Evolutionary conservation across 106 monocot species (phyloP), one percentile per base, ranked within the genome.

Genomic region (Dioscorea dumetorum): DNA sequence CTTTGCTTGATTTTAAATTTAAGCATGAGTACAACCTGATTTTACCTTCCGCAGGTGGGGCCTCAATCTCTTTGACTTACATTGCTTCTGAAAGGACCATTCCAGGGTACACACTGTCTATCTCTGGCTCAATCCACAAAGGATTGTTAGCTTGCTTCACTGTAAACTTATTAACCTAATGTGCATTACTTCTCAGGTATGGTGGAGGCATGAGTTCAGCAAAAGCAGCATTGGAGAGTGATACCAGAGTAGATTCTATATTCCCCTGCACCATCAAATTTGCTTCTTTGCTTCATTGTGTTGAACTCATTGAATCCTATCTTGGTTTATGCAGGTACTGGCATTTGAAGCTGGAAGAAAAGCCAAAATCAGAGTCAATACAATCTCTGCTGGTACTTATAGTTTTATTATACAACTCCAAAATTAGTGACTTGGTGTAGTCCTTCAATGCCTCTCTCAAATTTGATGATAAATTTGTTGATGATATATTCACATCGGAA

Each of bases 191-290:
- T 62, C 60, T 53, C 71, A 76, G 80, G 48, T 95, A 91, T 81
- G 95, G 91, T 70, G 91, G 95, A 70, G 95, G 95, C 14, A 95
- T 95, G 95, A 95, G 91, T 75, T 95, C 91, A 60, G 91, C 95
- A 20, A 91, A 95, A 87, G 86, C 95, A 48, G 91, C 95, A 3
- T 77, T 95, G 8, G 95, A 91, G 85, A 95, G 95, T 68, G 95
- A 95, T 67, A 95, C 95, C 15, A 73, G 76, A 61, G 94, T 88
- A 87, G 57, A 35, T 51, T 62, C 61, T 41, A 41, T 41, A 8
- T 6, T 41, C 41, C 41, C 41, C 41, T 41, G 41, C 10, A 10
- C 3, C 41, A 8, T 41, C 6, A 41, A 41, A 41, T 41, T 8
- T 10, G 10, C 41, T 41, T 0, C 41, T 41, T 41, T 41, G 41